Base-by-base conservation (phyloP, 2,329 filamentous ascomycete genomes). In the Beauveria varroae region DNA sequence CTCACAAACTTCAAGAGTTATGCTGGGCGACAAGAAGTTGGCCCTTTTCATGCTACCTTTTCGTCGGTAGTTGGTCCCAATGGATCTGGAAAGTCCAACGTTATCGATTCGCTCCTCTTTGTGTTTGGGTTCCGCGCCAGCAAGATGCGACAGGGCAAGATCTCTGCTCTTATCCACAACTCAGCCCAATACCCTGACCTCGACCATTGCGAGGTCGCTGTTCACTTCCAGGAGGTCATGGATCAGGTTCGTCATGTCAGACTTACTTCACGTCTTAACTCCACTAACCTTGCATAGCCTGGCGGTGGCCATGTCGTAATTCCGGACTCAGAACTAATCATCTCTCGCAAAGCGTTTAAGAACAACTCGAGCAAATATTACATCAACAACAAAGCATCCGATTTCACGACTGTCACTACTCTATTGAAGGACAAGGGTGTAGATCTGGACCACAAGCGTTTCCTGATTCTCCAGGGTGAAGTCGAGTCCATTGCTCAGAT, bases 1-100 rank as follows among this genome's bases (percentile, higher is more conserved):
- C 81, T 99, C 67, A 96, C 86, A 66, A 99, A 99, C 75, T 99
- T 99, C 85, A 99, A 99, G 79, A 98, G 93, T 78, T 99, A 99
- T 73, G 95, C 95, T 18, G 95, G 95, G 4, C 82, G 90, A 64
- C 95, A 99, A 73, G 89, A 96, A 75, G 95, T 99, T 63, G 95
- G 95, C 0, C 95, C 95, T 0, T 99, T 99, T 73, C 95, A 99
- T 73, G 84, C 91, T 1, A 99, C 95, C 0, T 99, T 99, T 76
- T 97, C 95, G 1, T 97, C 95, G 0, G 95, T 99, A 2, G 95
- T 99, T 10, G 96, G 95, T 0, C 95, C 96, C 55, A 99, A 99
- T 72, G 95, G 95, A 64, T 99, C 95, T 10, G 95, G 95, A 63
- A 99, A 99, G 74, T 98, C 95, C 24, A 99, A 99, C 69, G 96